Evolutionary conservation across 345 rosid species (phyloP).

Genomic region (Schrenkiella parvula): DNA sequence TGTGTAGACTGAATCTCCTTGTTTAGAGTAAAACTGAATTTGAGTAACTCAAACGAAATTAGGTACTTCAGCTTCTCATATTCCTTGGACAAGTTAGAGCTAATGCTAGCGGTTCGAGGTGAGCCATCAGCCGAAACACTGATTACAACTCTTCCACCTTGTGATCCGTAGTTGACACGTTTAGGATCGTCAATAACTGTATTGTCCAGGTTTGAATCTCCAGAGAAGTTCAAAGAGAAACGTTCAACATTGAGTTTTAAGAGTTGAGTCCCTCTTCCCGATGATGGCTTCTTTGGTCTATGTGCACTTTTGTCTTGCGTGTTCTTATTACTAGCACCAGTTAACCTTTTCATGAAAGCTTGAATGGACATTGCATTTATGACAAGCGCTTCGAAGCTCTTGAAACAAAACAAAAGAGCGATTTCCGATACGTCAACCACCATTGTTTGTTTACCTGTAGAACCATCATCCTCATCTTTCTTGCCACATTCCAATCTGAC

Average conservation of each 20-base stretch:
- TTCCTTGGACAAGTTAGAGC: slow-evolving; percentile 50
- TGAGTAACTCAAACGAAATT: slow-evolving; percentile 66
- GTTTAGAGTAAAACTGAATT: slow-evolving; percentile 57
- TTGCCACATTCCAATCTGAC: slow-evolving; percentile 72
- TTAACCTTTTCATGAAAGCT: slow-evolving; percentile 50
- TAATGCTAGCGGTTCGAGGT: slow-evolving; percentile 65
- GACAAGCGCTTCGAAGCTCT: slow-evolving; percentile 63
- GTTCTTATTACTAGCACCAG: slow-evolving; percentile 44
- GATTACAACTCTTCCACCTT: slow-evolving; percentile 76
- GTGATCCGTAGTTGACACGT: slow-evolving; percentile 97
- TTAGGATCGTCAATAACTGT: slow-evolving; percentile 80
- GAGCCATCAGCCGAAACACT: slow-evolving; percentile 71
- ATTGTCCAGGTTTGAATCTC: slow-evolving; percentile 62
- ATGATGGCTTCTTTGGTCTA: slow-evolving; percentile 52
- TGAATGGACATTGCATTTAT: slow-evolving; percentile 61
- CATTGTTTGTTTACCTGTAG: slow-evolving; percentile 55
- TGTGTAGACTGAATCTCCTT: slow-evolving; percentile 85
- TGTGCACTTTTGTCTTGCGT: slow-evolving; percentile 42
- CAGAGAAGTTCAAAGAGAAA: slow-evolving; percentile 67
- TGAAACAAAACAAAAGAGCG: slow-evolving; percentile 59
- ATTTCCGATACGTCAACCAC: slow-evolving; percentile 76
- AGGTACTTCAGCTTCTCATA: slow-evolving; percentile 60
- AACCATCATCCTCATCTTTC: slow-evolving; percentile 58
- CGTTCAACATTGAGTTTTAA: slow-evolving; percentile 72
- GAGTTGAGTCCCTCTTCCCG: slow-evolving; percentile 72